Percentiles rank a stretch among this genome's conserved stretches.
Evolutionary conservation across 495 filamentous ascomycete genomes (phyloP).

Genomic region (Penicillium nucicola): DNA sequence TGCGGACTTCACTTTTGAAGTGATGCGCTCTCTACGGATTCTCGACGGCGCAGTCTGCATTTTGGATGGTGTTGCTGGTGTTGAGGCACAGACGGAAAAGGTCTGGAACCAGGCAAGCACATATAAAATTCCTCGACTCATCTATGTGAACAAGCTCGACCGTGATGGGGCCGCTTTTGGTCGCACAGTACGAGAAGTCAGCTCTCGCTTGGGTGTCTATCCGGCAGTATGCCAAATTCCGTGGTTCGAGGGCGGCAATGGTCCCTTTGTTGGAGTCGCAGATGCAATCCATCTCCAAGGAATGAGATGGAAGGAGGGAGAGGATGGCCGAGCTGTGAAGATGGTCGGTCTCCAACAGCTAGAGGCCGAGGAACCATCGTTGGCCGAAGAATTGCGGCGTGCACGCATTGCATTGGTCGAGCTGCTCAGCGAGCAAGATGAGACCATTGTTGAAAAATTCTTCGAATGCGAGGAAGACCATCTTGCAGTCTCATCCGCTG

Average conservation of each 20-base stretch:
- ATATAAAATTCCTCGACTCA: slow-evolving; percentile 79
- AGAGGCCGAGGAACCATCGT: slow-evolving; percentile 44
- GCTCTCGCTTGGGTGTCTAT: slow-evolving; percentile 72
- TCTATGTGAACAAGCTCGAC: slow-evolving; percentile 96
- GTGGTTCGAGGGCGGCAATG: slow-evolving; percentile 76
- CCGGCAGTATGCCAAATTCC: slow-evolving; percentile 94
- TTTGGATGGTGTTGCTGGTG: slow-evolving; percentile 92
- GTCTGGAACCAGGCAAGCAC: slow-evolving; percentile 89
- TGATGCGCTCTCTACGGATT: slow-evolving; percentile 86
- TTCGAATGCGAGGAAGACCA: slow-evolving; percentile 72
- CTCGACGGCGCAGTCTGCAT: slow-evolving; percentile 96
- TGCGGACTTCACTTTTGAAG: slow-evolving; percentile 98
- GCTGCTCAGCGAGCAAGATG: slow-evolving; percentile 81
- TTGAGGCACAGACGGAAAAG: slow-evolving; percentile 96
- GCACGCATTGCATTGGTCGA: slow-evolving; percentile 81
- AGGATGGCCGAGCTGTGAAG: slow-evolving; percentile 64
- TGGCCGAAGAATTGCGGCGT: slow-evolving; percentile 68
- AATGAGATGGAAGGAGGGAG: slow-evolving; percentile 53
- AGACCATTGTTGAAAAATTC: slow-evolving; percentile 78
- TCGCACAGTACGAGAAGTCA: slow-evolving; percentile 81
- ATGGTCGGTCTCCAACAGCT: slow-evolving; percentile 48
- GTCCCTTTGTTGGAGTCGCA: slow-evolving; percentile 74
- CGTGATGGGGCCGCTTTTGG: slow-evolving; percentile 90
- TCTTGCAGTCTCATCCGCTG: slow-evolving; percentile 56
- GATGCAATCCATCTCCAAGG: slow-evolving; percentile 68